Evolutionary conservation across 495 filamentous ascomycete species (phyloP), one percentile per base, ranked within the genome.

Genomic region (Trichoderma virens): DNA sequence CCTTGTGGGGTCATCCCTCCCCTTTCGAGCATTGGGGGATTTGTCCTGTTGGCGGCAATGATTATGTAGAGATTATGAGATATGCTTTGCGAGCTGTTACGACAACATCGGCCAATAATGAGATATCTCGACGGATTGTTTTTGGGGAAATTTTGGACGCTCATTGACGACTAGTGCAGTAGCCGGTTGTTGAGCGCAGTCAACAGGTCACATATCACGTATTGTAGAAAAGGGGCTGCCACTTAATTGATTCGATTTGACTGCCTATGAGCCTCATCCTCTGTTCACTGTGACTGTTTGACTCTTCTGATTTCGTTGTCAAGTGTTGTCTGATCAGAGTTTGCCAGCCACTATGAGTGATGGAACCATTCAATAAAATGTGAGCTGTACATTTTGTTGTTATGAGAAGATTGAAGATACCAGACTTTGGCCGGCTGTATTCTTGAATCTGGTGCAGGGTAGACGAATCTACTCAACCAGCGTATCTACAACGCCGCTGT

Each of bases 71-170:
- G 23, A 0, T 56, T 56, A 30, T 28, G 51, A 28, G 20, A 5
- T 25, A 27, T 56, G 16, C 9, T 56, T 30, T 14, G 13, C 11
- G n/a, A 51, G 25, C 11, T 56, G 51, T 13, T 30, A 8, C 2
- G 51, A 2, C 13, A 25, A 25, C 14, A n/a, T 7, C 14, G 25
- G 5, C 20, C 51, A 56, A 28, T 56, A 8, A 56, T 56, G 51
- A 18, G 51, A 56, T 56, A 56, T 56, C 51, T 56, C 51, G 30
- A 28, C 13, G 51, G 51, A 56, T 56, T 56, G 25, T 56, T 28
- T 30, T 56, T 56, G 23, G 25, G 43, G 25, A 3, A 56, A 28
- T 56, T 56, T 56, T 56, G 51, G 51, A 30, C 23, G 51, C 27
- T 56, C 23, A 30, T 56, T 56, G 51, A 56, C 25, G 51, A 25